Evolutionary conservation across 352 stramenopile species (phyloP), one percentile per base, ranked within the genome.

Genomic region (Pythium utonaiense): DNA sequence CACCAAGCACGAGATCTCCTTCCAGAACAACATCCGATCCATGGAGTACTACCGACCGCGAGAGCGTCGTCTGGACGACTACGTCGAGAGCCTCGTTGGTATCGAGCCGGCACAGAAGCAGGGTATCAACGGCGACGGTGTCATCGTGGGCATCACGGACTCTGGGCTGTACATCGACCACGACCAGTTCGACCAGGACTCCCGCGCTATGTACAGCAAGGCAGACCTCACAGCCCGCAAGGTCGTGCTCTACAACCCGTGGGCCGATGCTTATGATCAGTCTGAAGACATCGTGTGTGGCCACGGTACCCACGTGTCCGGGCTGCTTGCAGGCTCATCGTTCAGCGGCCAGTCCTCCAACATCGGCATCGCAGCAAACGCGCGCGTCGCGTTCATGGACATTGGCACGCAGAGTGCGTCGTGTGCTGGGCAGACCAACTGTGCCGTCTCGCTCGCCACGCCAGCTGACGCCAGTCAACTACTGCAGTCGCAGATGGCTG

Each of bases 381-480:
- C 89, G 10, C 91, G 90, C 45, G 83, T 97, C 64, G 87, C 89
- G n/a, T 95, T 97, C 60, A 96, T 96, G 78, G 89, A 97, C 54
- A 93, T 97, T 60, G 84, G 84, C 19, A 74, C 64, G 9, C 84
- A 91, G 64, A 71, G 62, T 31, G 19, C 69, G 3, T 49, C 56
- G 5, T 93, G 84, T 30, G 69, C 76, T 8, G 81, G 79, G 10
- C 40, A 78, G 28, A 41, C 71, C 0, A 70, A 73, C 22, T 93
- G 84, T 40, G 52, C 69, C 16, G 84, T 93, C 8, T 66, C 64
- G 9, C 70, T 93, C 3, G 67, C 75, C 16, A 91, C 82, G 3
- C 84, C 84, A 22, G 73, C 74, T 10, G 80, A 91, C 19, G 81
- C 82, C 4, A 66, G 60, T 1, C 80, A 86, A 45, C 42, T 91